A percentile compares a stretch with the other conserved stretches of the same genome.
phyloP scores from a whole-genome alignment of 495 filamentous ascomycete genomes.

The Neurospora sp. region DNA sequence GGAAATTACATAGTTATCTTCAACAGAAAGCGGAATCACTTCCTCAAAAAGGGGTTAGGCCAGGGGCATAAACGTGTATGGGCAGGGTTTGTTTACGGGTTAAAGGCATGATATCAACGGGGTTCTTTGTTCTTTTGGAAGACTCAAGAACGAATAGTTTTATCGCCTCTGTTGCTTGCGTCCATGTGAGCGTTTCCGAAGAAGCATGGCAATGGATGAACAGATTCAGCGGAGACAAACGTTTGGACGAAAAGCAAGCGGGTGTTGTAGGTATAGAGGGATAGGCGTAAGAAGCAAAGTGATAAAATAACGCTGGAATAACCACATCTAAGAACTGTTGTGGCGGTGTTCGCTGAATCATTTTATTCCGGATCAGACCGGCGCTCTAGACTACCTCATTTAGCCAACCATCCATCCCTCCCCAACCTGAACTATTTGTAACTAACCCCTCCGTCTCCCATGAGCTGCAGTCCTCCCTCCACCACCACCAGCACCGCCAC shows the following conservation, averaged over 20 bases:
- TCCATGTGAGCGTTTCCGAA: too few species aligned
- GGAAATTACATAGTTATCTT: neutral
- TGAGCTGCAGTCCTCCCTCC: neutral
- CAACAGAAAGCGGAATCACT: neutral
- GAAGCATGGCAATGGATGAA: too few species aligned
- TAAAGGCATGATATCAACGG: neutral
- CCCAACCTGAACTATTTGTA: neutral
- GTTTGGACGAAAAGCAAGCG: too few species aligned
- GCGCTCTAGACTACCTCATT: too few species aligned
- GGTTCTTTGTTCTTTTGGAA: neutral
- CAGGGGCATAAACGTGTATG: neutral
- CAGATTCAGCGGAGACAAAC: too few species aligned
- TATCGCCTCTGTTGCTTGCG: neutral
- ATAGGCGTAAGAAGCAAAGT: too few species aligned
- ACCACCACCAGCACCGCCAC: neutral
- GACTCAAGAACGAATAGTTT: neutral
- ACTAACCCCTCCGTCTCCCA: neutral
- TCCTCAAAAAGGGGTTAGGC: neutral
- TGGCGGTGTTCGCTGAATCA: too few species aligned
- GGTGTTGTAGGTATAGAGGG: too few species aligned
- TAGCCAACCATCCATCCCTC: neutral
- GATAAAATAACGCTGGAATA: too few species aligned
- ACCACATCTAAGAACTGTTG: too few species aligned
- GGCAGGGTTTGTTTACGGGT: neutral
- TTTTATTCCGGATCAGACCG: too few species aligned